Base-by-base conservation (phyloP, 2,329 filamentous ascomycete genomes). In the Colletotrichum navitas region DNA sequence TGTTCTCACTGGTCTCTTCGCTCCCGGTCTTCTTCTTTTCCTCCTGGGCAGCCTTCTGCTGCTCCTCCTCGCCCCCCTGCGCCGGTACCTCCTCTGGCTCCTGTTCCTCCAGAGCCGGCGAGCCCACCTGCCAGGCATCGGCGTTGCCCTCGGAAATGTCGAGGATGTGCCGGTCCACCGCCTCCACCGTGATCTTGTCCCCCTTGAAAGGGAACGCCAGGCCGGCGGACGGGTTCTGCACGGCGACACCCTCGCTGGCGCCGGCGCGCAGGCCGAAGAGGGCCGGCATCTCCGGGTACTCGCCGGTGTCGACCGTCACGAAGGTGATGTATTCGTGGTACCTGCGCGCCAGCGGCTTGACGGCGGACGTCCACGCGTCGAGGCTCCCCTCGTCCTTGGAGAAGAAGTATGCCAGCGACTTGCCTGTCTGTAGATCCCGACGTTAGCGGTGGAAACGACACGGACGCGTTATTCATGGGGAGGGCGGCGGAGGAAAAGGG, bases 261-360 rank as follows among this genome's bases (percentile, higher is more conserved):
- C 75, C 78, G 1, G 70, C 60, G 8, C 73, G 60, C 49, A 85
- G 73, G 1, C 85, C 86, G 61, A 87, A 76, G 47, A 79, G 78
- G 10, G 74, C 69, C 1, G 80, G 75, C 76, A 86, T 83, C 32
- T 86, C 82, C 5, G 79, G 80, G 73, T 87, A 87, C 71, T 86
- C 84, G 39, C 74, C 68, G 0, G 79, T 78, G 68, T 87, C 84
- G 2, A 86, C 82, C 1, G 83, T 86, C 5, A 85, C 82, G 71
- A 88, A 87, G 66, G 77, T 78, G 16, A 88, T 79, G 67, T 85
- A 87, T 16, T 86, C 84, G 65, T 78, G 74, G 76, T 85, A 87
- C 74, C 81, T 82, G 72, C 82, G 83, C 1, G 86, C 67, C 5
- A 87, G 75, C 3, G 81, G 52, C 2, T 67, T 43, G 24, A 68